These are phyloP conservation scores for Phytophthora ohioensis DNA, from an alignment of 352 stramenopile species.

Conservation along the genomic window DNA sequence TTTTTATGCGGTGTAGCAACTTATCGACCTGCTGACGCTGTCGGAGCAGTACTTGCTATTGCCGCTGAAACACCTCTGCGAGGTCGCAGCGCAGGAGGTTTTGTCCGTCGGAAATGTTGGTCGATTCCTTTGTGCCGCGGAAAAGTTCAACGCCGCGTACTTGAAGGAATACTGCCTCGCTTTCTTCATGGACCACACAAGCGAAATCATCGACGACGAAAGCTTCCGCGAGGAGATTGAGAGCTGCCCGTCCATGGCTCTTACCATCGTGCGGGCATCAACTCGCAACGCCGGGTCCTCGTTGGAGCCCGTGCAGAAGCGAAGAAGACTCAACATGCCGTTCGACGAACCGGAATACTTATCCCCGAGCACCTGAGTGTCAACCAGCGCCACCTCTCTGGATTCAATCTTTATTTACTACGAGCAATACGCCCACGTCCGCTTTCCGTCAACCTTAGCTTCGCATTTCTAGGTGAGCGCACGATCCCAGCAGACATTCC, in stretches of 20 bases:
- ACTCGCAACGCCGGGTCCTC: slow-evolving; percentile 41
- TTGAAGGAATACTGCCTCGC: slow-evolving; percentile 85
- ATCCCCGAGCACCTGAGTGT: slow-evolving; percentile 24
- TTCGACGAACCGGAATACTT: slow-evolving; percentile 80
- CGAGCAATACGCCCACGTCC: slow-evolving; percentile 19
- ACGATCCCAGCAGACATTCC: slow-evolving; percentile 17
- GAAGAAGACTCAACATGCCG: slow-evolving; percentile 85
- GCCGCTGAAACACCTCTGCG: slow-evolving; percentile 80
- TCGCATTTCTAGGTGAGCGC: slow-evolving; percentile 21
- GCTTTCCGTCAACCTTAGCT: slow-evolving; percentile 29
- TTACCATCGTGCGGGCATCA: slow-evolving; percentile 80
- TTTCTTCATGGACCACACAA: slow-evolving; percentile 81
- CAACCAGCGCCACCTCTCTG: slow-evolving; percentile 11
- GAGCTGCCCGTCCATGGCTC: slow-evolving; percentile 72
- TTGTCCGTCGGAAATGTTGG: slow-evolving; percentile 78
- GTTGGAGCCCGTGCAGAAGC: slow-evolving; percentile 62
- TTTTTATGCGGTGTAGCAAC: slow-evolving; percentile 58
- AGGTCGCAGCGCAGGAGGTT: slow-evolving; percentile 75
- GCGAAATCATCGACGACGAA: slow-evolving; percentile 85
- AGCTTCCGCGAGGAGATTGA: slow-evolving; percentile 87
- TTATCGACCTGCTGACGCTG: slow-evolving; percentile 84
- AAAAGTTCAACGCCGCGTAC: slow-evolving; percentile 87
- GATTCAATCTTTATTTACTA: slow-evolving; percentile 53
- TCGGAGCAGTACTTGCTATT: slow-evolving; percentile 85
- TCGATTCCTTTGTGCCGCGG: slow-evolving; percentile 81